These are phyloP conservation scores for Euphorbia pulcherrima DNA, from an alignment of 345 rosid genomes.

Conservation along the genomic window DNA sequence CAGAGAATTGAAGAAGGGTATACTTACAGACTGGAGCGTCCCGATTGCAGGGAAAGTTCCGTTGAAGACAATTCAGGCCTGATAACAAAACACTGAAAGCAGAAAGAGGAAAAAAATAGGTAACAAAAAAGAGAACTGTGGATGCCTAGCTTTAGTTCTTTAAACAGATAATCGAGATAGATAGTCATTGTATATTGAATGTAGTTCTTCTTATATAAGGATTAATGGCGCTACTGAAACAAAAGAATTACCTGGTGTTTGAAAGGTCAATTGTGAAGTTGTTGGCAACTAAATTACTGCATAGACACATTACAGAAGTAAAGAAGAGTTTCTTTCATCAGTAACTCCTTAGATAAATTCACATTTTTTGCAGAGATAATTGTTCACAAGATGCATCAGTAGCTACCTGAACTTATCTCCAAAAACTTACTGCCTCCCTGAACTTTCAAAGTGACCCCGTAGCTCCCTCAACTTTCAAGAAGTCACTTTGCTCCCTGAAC, in stretches of 20 bases:
- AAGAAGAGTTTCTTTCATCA: conserved; percentile 15
- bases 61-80: conserved; percentile 68
- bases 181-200: neutral
- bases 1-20: neutral
- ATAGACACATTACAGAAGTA: conserved; percentile 24
- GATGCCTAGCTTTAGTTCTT: neutral
- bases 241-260: conserved; percentile 39
- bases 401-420: too few relatives aligned
- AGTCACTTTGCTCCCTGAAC: too few relatives aligned
- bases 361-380: neutral
- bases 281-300: conserved; percentile 74
- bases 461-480: too few relatives aligned
- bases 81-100: conserved; percentile 36
- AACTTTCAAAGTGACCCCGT: too few relatives aligned
- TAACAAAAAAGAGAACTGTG: neutral
- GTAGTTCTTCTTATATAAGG: neutral
- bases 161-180: neutral
- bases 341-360: neutral
- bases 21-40: conserved; percentile 57
- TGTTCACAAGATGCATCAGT: neutral
- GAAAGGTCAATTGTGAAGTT: conserved; percentile 47
- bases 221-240: neutral
- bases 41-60: conserved; percentile 53
- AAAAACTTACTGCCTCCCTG: too few relatives aligned
- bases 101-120: conserved; percentile 13